Percentiles rank a stretch among this genome's conserved stretches.
These are phyloP conservation scores for Pleurotus citrinopileatus DNA, from an alignment of 768 basidiomycete genomes.

Conservation along the genomic window DNA sequence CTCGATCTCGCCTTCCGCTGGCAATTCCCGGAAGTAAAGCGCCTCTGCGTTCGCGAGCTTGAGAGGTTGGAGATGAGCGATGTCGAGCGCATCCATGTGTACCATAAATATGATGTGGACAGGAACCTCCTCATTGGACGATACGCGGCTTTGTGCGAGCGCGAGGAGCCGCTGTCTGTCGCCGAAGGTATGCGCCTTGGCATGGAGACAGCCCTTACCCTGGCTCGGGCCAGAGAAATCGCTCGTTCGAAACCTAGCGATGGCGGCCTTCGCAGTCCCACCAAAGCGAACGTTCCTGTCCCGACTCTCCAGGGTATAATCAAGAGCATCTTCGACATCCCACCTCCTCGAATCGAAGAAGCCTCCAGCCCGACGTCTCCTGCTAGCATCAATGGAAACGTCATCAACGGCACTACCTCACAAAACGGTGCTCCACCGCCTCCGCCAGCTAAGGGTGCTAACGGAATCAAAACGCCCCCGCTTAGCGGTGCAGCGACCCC, in stretches of 20 bases:
- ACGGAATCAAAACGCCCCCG: slow-evolving; percentile 1
- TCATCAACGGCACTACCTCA: not conserved
- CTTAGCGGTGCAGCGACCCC: not conserved
- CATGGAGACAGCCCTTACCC: slow-evolving; percentile 47
- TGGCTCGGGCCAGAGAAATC: slow-evolving; percentile 54
- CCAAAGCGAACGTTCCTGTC: slow-evolving; percentile 27
- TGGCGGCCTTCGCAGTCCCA: slow-evolving; percentile 31
- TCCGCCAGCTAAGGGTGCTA: not conserved
- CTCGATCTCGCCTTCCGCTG: slow-evolving; percentile 56
- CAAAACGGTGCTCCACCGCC: not conserved
- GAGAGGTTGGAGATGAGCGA: slow-evolving; percentile 40
- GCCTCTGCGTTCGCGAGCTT: slow-evolving; percentile 57
- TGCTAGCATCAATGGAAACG: not conserved
- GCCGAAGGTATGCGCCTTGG: slow-evolving; percentile 58
- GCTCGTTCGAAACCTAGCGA: slow-evolving; percentile 30
- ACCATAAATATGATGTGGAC: slow-evolving; percentile 52
- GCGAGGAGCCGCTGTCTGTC: slow-evolving; percentile 46
- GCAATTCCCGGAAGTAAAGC: slow-evolving; percentile 53
- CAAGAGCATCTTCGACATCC: slow-evolving; percentile 28
- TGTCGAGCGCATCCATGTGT: slow-evolving; percentile 38
- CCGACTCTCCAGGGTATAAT: slow-evolving; percentile 33
- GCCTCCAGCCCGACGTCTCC: not conserved
- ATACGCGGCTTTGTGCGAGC: slow-evolving; percentile 50
- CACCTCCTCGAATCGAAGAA: not conserved
- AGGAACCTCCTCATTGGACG: slow-evolving; percentile 44